phyloP scores from a whole-genome alignment of 352 stramenopile species.

The Globisporangium polare region DNA sequence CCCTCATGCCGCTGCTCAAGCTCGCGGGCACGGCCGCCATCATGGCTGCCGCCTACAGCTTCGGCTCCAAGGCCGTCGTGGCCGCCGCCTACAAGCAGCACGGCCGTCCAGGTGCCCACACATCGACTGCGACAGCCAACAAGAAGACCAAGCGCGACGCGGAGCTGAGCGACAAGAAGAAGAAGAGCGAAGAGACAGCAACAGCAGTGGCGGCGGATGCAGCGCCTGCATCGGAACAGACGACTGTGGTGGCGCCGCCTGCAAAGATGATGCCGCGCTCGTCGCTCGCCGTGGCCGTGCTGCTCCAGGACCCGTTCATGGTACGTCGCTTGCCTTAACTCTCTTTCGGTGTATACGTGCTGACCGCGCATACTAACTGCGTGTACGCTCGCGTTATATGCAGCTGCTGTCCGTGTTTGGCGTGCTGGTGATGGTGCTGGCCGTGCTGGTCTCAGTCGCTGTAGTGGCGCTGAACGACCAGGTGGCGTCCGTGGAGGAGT shows the following conservation, averaged over 20 bases:
- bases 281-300: slow-evolving; percentile 32
- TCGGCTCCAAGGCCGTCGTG: slow-evolving; percentile 15
- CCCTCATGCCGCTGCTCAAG: slow-evolving; percentile 32
- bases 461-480: slow-evolving; percentile 42
- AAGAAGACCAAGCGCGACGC: slow-evolving; percentile 13
- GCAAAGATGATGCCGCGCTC: slow-evolving; percentile 16
- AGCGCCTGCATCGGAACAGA: slow-evolving; percentile 2
- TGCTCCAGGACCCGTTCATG: slow-evolving; percentile 49
- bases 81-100: slow-evolving; percentile 14
- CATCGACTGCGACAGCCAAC: not conserved
- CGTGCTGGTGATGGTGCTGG: slow-evolving; percentile 50
- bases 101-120: not conserved
- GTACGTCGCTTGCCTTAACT: slow-evolving; percentile 14
- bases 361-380: not conserved
- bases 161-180: not conserved
- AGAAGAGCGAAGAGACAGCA: slow-evolving; percentile 1
- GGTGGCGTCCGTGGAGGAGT: slow-evolving; percentile 41
- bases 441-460: slow-evolving; percentile 44
- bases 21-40: slow-evolving; percentile 29
- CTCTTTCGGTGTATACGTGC: not conserved
- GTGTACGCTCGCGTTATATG: not conserved
- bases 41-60: slow-evolving; percentile 25
- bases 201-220: not conserved
- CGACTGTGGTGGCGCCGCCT: no score
- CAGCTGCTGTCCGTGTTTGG: slow-evolving; percentile 43